Conservation (phyloP, 306 rosid species). For the Sesbania bispinosa region DNA sequence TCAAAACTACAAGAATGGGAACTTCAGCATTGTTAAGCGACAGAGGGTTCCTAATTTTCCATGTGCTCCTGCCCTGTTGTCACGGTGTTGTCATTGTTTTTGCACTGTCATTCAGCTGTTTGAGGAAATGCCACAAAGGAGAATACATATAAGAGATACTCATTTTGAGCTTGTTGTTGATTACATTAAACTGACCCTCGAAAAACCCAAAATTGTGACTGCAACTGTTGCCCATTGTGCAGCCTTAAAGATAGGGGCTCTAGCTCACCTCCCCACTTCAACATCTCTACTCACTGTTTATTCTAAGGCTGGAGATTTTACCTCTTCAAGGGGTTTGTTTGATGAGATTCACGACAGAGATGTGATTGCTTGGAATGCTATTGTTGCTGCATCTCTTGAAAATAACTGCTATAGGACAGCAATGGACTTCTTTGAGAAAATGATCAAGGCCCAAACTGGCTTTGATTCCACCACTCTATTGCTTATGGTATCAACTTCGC, state of each 20-base stretch:
- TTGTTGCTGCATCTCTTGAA: conserved; percentile 46
- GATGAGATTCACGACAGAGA: conserved; percentile 39
- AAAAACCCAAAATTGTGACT: conserved; percentile 18
- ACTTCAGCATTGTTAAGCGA: not conserved
- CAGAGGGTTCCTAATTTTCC: conserved; percentile 6
- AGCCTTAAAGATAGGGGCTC: conserved; percentile 42
- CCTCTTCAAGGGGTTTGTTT: conserved; percentile 42
- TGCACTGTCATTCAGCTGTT: conserved; percentile 19
- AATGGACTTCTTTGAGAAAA: conserved; percentile 35
- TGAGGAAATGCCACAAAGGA: conserved; percentile 40
- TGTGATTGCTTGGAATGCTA: conserved; percentile 55
- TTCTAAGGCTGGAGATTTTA: conserved; percentile 39
- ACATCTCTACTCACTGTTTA: conserved; percentile 50
- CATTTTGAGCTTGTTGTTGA: conserved; percentile 24
- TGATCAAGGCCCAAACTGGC: conserved; percentile 32
- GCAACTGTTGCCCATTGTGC: conserved; percentile 38
- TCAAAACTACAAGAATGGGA: not conserved
- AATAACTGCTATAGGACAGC: conserved; percentile 34
- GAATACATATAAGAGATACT: not conserved
- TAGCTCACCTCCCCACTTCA: conserved; percentile 40
- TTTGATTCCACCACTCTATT: conserved; percentile 61
- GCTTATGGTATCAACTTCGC: conserved; percentile 44
- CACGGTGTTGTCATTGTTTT: not conserved
- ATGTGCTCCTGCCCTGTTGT: not conserved
- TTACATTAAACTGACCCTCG: conserved; percentile 21